These are phyloP conservation scores for Limnanthes douglasii DNA, from an alignment of 345 rosid species.

Conservation along the genomic window DNA sequence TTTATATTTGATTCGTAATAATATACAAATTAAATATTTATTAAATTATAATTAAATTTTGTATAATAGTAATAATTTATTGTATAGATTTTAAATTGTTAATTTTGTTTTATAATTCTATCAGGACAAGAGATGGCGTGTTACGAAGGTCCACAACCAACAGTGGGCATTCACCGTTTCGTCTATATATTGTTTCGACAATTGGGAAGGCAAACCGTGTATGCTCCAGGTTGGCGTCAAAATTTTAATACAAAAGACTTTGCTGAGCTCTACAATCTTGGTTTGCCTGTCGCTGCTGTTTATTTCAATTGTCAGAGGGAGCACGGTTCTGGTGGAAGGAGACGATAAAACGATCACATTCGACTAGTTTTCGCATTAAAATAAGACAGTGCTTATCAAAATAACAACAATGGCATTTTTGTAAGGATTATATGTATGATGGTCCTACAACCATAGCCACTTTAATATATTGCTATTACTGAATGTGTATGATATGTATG, in stretches of 20 bases:
- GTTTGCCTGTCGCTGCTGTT: conserved; percentile 63
- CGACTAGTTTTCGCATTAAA: too few species aligned
- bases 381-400: too few species aligned
- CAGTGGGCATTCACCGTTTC: conserved; percentile 60
- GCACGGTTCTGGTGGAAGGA: conserved; percentile 56
- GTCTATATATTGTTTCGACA: conserved; percentile 60
- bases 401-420: too few species aligned
- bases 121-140: conserved; percentile 62
- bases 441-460: too few species aligned
- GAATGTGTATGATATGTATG: too few species aligned
- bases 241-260: conserved; percentile 69
- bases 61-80: neutral
- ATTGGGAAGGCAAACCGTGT: conserved; percentile 72
- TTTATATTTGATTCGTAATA: too few species aligned
- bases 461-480: too few species aligned
- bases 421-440: too few species aligned
- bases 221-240: conserved; percentile 94
- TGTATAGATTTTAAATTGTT: too few species aligned
- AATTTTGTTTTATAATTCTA: too few species aligned
- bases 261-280: conserved; percentile 80
- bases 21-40: too few species aligned
- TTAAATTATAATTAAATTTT: neutral
- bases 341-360: too few species aligned
- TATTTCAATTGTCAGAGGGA: conserved; percentile 83
- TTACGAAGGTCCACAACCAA: conserved; percentile 69